phyloP scores from a whole-genome alignment of 73 alveolate genomes.

The Paramecium primaurelia region DNA sequence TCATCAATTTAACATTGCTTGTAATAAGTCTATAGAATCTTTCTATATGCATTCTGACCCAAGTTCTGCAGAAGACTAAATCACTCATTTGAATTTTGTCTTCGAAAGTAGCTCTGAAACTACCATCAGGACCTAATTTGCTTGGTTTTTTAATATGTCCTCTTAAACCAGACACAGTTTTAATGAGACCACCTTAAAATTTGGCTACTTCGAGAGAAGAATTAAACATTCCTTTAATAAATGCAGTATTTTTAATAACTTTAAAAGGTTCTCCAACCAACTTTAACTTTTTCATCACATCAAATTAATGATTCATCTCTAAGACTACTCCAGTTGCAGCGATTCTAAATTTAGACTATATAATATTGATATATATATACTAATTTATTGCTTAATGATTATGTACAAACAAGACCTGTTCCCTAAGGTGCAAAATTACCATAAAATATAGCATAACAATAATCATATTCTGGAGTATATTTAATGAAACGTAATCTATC shows the following conservation, averaged over 20 bases:
- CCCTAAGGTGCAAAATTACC: slow-evolving; percentile 78
- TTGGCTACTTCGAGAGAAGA: slow-evolving; percentile 89
- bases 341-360: slow-evolving; percentile 69
- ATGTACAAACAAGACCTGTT: slow-evolving; percentile 59
- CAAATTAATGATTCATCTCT: slow-evolving; percentile 93
- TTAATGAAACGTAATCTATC: slow-evolving; percentile 90
- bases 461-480: slow-evolving; percentile 98
- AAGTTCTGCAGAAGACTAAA: slow-evolving; percentile 96
- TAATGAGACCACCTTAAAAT: slow-evolving; percentile 97
- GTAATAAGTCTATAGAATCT: slow-evolving; percentile 76
- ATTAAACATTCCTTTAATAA: slow-evolving; percentile 98
- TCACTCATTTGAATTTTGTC: slow-evolving; percentile 98
- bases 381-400: slow-evolving; percentile 46
- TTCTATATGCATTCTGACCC: slow-evolving; percentile 90
- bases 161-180: slow-evolving; percentile 99
- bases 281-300: slow-evolving; percentile 94
- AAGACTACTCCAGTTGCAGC: slow-evolving; percentile 83
- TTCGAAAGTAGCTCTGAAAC: slow-evolving; percentile 98
- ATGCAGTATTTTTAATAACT: slow-evolving; percentile 98
- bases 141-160: slow-evolving; percentile 98
- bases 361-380: background rate
- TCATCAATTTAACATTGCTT: slow-evolving; percentile 76
- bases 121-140: slow-evolving; percentile 93
- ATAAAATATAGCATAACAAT: slow-evolving; percentile 92
- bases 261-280: slow-evolving; percentile 98